These are phyloP conservation scores for Aspergillus glaucus DNA, from an alignment of 2,329 filamentous ascomycete species.

Conservation along the genomic window DNA sequence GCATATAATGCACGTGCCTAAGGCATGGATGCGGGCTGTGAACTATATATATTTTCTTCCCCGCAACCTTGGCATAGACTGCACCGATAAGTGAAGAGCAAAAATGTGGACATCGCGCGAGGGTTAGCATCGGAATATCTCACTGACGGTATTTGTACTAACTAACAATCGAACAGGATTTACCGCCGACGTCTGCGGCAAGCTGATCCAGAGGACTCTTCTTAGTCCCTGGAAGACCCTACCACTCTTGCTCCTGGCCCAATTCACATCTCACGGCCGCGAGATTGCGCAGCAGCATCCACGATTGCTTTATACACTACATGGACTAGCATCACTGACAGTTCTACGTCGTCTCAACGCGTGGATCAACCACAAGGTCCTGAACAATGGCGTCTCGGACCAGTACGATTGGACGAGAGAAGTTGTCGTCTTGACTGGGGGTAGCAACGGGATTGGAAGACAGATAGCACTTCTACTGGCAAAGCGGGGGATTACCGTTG, in stretches of 20 bases:
- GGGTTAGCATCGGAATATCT: conserved; percentile 14
- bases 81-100: too few species aligned
- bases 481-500: conserved; percentile 59
- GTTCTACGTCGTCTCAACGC: conserved; percentile 44
- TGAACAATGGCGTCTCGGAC: conserved; percentile 40
- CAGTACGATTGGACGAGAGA: conserved; percentile 55
- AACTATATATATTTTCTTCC: too few species aligned
- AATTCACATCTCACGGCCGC: conserved; percentile 58
- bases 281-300: conserved; percentile 50
- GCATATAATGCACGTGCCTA: too few species aligned
- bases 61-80: too few species aligned
- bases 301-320: conserved; percentile 47
- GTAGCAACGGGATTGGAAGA: conserved; percentile 66
- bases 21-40: too few species aligned
- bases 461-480: conserved; percentile 60
- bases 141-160: background rate
- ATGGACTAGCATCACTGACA: conserved; percentile 49
- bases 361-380: conserved; percentile 46
- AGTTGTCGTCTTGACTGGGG: conserved; percentile 68
- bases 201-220: conserved; percentile 53
- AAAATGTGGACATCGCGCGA: conserved; percentile 16
- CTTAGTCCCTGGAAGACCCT: conserved; percentile 61
- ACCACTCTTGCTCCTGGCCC: conserved; percentile 56
- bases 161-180: conserved; percentile 35
- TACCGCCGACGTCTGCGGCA: conserved; percentile 54